phyloP scores from a whole-genome alignment of 2,329 filamentous ascomycete species.

The Pseudogymnoascus sp. region DNA sequence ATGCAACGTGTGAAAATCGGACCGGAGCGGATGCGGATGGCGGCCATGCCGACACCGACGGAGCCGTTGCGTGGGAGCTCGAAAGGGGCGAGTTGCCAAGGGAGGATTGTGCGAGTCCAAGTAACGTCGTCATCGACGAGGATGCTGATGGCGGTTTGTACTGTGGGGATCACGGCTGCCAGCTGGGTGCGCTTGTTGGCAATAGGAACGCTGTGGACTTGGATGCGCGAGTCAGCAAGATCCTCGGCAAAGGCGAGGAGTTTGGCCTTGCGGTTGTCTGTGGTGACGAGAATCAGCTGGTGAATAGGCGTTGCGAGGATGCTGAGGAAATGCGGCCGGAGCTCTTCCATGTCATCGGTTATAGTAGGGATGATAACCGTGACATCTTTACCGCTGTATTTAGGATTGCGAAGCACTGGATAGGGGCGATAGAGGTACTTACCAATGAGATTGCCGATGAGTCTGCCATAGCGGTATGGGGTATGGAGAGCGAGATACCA shows the following conservation, averaged over 20 bases:
- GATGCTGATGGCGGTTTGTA: constrained; percentile 75
- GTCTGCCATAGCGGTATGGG: constrained; percentile 74
- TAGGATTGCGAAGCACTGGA: constrained; percentile 72
- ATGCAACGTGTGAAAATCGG: constrained; percentile 56
- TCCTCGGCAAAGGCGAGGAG: constrained; percentile 59
- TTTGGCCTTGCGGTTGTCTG: constrained; percentile 65
- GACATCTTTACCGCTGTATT: constrained; percentile 65
- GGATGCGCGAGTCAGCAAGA: constrained; percentile 51
- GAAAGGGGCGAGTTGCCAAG: constrained; percentile 89
- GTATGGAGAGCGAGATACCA: constrained; percentile 37
- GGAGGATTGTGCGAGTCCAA: constrained; percentile 77
- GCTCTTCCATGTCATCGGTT: constrained; percentile 74
- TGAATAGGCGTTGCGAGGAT: constrained; percentile 61
- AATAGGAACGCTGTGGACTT: constrained; percentile 68
- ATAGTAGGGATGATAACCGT: constrained; percentile 93
- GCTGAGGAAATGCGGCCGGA: constrained; percentile 71
- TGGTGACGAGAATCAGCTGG: constrained; percentile 79
- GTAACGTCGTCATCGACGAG: constrained; percentile 95
- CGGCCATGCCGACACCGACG: constrained; percentile 83
- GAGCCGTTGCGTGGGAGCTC: constrained; percentile 77
- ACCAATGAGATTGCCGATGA: constrained; percentile 75
- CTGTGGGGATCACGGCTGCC: constrained; percentile 78
- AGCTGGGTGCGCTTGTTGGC: constrained; percentile 95
- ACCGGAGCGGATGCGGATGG: constrained; percentile 56
- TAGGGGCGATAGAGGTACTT: constrained; percentile 85